These are phyloP conservation scores for Trichosporon coremiiforme DNA, from an alignment of 1,284 basidiomycete genomes.

Conservation along the genomic window DNA sequence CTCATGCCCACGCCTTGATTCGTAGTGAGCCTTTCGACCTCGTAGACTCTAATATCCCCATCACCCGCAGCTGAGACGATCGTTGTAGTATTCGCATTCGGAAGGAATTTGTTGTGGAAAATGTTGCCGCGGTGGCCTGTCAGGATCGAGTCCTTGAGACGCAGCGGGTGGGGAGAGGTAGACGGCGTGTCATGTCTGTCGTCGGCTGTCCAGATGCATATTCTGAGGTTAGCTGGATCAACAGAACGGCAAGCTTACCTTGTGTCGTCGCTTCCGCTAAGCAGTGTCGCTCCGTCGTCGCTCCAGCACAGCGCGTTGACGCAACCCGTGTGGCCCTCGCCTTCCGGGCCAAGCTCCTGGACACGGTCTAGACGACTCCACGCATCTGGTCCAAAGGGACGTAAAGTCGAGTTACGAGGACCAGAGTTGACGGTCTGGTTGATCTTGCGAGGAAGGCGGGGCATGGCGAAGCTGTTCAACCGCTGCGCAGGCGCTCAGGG, in stretches of 20 bases:
- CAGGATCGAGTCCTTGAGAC: slow-evolving; percentile 64
- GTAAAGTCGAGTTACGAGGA: background rate
- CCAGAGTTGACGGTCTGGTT: background rate
- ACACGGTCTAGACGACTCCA: slow-evolving; percentile 48
- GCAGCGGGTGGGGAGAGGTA: slow-evolving; percentile 63
- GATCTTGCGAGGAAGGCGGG: background rate
- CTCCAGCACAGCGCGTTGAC: slow-evolving; percentile 87
- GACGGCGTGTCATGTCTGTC: slow-evolving; percentile 30
- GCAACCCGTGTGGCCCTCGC: slow-evolving; percentile 58
- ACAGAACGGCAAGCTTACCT: slow-evolving; percentile 62
- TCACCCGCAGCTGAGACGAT: slow-evolving; percentile 75
- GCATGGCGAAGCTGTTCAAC: background rate
- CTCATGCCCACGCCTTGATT: slow-evolving; percentile 44
- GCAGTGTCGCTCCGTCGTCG: slow-evolving; percentile 68
- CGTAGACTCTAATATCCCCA: slow-evolving; percentile 76
- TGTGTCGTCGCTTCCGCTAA: slow-evolving; percentile 81
- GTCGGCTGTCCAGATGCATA: slow-evolving; percentile 71
- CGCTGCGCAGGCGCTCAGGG: background rate
- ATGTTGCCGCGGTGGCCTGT: slow-evolving; percentile 86
- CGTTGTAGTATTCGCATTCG: slow-evolving; percentile 57
- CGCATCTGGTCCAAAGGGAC: slow-evolving; percentile 25
- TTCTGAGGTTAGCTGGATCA: slow-evolving; percentile 50
- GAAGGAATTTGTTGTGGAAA: slow-evolving; percentile 81
- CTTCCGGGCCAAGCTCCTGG: slow-evolving; percentile 44
- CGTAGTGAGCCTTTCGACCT: slow-evolving; percentile 63